phyloP scores from a whole-genome alignment of 2,329 filamentous ascomycete species.

The Phialocephala subalpina region DNA sequence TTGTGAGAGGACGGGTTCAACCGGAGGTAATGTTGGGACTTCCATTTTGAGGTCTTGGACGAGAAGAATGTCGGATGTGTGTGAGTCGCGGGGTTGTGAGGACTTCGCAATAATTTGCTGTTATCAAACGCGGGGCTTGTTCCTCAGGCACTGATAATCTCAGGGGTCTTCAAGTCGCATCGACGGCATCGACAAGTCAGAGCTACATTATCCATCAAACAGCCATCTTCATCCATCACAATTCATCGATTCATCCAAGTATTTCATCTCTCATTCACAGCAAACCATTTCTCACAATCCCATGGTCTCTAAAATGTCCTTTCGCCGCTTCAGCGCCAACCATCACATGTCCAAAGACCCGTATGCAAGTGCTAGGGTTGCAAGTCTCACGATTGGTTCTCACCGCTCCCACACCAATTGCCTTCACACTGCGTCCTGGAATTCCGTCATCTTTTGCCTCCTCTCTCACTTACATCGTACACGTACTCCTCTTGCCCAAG shows the following conservation, averaged over 20 bases:
- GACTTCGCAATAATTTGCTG: not conserved
- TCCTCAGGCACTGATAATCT: not conserved
- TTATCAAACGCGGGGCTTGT: not conserved
- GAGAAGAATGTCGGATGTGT: too few species aligned
- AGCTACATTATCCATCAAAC: not conserved
- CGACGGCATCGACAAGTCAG: slow-evolving; percentile 4
- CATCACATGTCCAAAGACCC: not conserved
- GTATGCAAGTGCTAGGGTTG: not conserved
- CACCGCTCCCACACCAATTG: slow-evolving; percentile 4
- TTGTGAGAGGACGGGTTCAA: not conserved
- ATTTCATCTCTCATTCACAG: slow-evolving; percentile 2
- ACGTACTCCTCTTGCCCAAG: slow-evolving; percentile 26
- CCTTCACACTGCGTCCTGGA: not conserved
- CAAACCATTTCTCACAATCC: slow-evolving; percentile 2
- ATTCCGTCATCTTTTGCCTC: slow-evolving; percentile 14
- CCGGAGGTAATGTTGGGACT: not conserved
- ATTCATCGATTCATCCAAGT: not conserved
- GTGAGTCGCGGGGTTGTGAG: too few species aligned
- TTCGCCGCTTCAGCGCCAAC: not conserved
- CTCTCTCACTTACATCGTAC: slow-evolving; percentile 1
- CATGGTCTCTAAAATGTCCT: not conserved
- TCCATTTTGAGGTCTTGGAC: not conserved
- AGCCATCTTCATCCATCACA: not conserved
- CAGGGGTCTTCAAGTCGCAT: not conserved
- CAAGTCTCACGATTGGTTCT: slow-evolving; percentile 8